A percentile compares a stretch with the other conserved stretches of the same genome.
phyloP scores from a whole-genome alignment of 768 basidiomycete species.

The Mycena belliarum region DNA sequence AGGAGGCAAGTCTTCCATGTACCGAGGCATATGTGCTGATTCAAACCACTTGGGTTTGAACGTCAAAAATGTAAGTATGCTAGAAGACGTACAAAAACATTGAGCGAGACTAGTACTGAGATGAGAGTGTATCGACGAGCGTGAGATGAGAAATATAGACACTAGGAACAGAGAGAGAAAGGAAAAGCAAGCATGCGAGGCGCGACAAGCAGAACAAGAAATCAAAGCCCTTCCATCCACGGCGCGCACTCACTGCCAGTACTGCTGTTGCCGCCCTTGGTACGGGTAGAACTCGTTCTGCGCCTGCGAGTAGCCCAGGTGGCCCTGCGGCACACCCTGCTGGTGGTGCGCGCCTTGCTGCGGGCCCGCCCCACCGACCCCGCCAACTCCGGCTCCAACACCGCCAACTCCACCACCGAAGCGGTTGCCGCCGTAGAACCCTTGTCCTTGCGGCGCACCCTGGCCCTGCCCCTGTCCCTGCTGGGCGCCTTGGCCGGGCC shows the following conservation, averaged over 20 bases:
- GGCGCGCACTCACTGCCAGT: constrained; percentile 25
- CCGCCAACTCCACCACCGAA: constrained; percentile 39
- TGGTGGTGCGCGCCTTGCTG: constrained; percentile 46
- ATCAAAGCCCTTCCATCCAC: constrained; percentile 1
- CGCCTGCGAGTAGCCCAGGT: constrained; percentile 65
- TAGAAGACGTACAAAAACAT: constrained; percentile 25
- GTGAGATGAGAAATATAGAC: constrained; percentile 18
- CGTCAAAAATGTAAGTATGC: constrained; percentile 14
- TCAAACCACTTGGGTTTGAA: no score
- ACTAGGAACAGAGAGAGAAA: not conserved
- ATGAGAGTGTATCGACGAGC: constrained; percentile 21
- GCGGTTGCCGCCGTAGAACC: constrained; percentile 49
- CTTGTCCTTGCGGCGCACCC: constrained; percentile 51
- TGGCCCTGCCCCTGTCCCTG: constrained; percentile 52
- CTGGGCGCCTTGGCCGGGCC: constrained; percentile 44
- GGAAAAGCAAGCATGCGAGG: constrained; percentile 10
- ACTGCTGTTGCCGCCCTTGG: constrained; percentile 61
- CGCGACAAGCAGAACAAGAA: constrained; percentile 3
- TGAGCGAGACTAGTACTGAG: constrained; percentile 17
- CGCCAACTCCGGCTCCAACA: constrained; percentile 28
- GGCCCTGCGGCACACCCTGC: constrained; percentile 52
- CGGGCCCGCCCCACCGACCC: constrained; percentile 38
- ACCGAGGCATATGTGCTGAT: no score
- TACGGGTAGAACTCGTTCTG: constrained; percentile 76
- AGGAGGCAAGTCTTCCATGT: no score